Evolutionary conservation across 805 yeast species (phyloP).

Genomic region (Candida sithepensis): DNA sequence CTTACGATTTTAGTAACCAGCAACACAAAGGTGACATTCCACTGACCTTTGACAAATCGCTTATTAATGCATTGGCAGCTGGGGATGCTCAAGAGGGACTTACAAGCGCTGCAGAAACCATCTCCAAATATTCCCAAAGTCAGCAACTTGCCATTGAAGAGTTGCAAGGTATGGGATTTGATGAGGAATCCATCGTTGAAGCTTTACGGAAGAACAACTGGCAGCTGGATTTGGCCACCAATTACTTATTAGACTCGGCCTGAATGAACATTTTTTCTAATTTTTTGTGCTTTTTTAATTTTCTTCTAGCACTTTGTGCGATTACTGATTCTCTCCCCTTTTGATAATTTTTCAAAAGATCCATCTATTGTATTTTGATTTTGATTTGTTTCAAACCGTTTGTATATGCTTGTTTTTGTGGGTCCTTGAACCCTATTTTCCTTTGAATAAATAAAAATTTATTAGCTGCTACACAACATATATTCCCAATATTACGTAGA

Average conservation of each 20-base stretch:
- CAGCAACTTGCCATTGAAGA: constrained; percentile 62
- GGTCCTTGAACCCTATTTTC: no score
- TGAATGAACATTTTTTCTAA: constrained; percentile 21
- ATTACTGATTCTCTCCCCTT: not conserved
- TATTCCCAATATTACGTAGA: not conserved
- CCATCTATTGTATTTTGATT: no score
- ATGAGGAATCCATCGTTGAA: constrained; percentile 54
- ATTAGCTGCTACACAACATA: no score
- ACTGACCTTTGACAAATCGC: not conserved
- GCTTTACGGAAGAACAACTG: constrained; percentile 71
- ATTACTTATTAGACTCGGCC: constrained; percentile 72
- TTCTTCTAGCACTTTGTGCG: not conserved
- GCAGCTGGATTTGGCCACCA: constrained; percentile 85
- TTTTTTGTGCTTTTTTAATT: not conserved
- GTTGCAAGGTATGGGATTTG: constrained; percentile 87
- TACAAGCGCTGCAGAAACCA: not conserved
- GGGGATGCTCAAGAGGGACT: not conserved
- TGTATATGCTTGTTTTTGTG: no score
- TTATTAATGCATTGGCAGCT: not conserved
- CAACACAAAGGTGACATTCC: constrained; percentile 19
- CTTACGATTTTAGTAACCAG: constrained; percentile 3
- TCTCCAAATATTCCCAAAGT: constrained; percentile 20
- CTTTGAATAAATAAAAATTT: not conserved
- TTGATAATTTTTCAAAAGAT: not conserved
- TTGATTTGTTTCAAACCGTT: no score